phyloP scores from a whole-genome alignment of 768 basidiomycete species.

The Macrolepiota dolichaula region DNA sequence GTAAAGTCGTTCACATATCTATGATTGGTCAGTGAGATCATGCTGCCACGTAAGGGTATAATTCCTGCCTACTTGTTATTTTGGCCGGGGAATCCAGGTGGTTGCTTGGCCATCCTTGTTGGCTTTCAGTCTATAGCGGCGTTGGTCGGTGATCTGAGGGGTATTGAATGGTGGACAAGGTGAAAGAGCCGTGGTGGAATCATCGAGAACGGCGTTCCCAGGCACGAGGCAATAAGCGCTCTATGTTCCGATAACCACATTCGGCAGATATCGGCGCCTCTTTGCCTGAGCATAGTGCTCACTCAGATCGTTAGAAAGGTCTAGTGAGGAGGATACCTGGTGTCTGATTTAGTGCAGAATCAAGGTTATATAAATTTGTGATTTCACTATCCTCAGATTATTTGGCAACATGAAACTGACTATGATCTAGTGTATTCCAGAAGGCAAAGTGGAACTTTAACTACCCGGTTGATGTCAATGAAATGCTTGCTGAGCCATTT shows the following conservation, averaged over 20 bases:
- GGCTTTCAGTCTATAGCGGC: neutral
- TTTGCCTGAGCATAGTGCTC: neutral
- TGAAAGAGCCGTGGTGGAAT: neutral
- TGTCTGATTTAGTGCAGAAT: no score
- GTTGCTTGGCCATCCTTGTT: constrained; percentile 5
- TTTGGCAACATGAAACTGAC: no score
- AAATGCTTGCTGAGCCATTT: no score
- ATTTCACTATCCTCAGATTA: no score
- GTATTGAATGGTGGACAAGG: neutral
- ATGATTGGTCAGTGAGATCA: neutral
- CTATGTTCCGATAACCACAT: constrained; percentile 5
- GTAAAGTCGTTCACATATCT: constrained; percentile 71
- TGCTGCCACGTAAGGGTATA: neutral
- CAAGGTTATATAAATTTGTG: no score
- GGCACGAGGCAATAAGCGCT: constrained; percentile 7
- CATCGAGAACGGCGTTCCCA: neutral
- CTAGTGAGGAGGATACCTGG: no score
- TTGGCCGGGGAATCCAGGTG: constrained; percentile 1
- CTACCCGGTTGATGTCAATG: no score
- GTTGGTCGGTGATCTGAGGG: neutral
- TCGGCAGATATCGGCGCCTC: neutral
- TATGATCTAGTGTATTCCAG: no score
- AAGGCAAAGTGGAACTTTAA: no score
- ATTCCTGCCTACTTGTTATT: neutral
- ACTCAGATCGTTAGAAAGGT: neutral